A percentile compares a stretch with the other conserved stretches of the same genome.
Evolutionary conservation across 2,329 filamentous ascomycete genomes (phyloP).

Genomic region (Helotiales sp.): DNA sequence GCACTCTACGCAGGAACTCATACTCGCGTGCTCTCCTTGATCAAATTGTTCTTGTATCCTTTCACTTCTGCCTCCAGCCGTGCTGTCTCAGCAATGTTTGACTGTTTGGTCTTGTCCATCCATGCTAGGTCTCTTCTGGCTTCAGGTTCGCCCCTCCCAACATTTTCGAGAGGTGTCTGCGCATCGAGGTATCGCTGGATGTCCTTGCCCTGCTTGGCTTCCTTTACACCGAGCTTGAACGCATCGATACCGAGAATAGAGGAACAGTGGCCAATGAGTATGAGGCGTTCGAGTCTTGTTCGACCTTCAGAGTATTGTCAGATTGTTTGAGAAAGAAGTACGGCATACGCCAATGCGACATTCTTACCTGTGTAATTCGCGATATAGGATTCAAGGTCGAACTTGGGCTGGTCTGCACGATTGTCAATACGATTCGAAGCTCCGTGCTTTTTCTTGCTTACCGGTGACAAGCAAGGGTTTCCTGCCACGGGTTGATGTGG

Average conservation of each 20-base stretch:
- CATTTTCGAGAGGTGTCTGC: conserved; percentile 61
- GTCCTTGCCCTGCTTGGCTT: conserved; percentile 77
- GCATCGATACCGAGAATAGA: conserved; percentile 77
- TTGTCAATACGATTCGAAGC: conserved; percentile 2
- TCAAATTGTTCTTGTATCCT: conserved; percentile 93
- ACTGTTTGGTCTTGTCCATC: conserved; percentile 66
- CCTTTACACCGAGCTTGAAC: conserved; percentile 71
- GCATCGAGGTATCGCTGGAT: conserved; percentile 69
- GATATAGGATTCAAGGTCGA: conserved; percentile 90
- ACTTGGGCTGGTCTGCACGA: conserved; percentile 61
- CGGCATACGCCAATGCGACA: neutral
- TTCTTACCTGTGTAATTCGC: conserved; percentile 78
- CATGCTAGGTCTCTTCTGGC: conserved; percentile 69
- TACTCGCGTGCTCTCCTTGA: conserved; percentile 95
- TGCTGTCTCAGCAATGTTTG: conserved; percentile 68
- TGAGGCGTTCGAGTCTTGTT: conserved; percentile 77
- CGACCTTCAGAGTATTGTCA: conserved; percentile 54
- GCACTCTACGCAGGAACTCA: conserved; percentile 24
- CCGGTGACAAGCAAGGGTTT: conserved; percentile 23
- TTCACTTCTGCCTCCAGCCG: conserved; percentile 84
- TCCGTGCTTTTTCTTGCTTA: conserved; percentile 4
- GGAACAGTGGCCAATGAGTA: conserved; percentile 78
- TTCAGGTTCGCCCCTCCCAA: conserved; percentile 67
- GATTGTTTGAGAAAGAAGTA: neutral
- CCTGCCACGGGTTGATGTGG: conserved; percentile 22